Evolutionary conservation across 2,329 filamentous ascomycete species (phyloP), one percentile per base, ranked within the genome.

Genomic region (Lecanicillium sp.): DNA sequence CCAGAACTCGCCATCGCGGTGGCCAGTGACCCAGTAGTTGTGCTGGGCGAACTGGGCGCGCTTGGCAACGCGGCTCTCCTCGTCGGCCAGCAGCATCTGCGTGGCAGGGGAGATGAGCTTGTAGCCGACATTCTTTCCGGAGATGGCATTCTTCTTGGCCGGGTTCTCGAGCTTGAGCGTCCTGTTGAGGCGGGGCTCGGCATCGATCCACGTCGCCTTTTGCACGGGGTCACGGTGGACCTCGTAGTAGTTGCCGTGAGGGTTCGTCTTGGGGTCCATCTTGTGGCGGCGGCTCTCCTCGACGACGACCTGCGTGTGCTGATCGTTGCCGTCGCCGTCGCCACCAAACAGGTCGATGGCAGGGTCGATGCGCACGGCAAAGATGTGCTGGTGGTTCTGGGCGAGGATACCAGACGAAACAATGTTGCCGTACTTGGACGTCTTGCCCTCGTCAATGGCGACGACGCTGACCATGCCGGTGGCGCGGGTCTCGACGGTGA

Each of bases 301-400:
- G 8, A 64, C 53, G 0, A 62, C 55, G 5, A 80, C 57, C 0
- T 68, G 69, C 44, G 79, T 81, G 3, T 63, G 55, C 22, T 25
- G 22, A 6, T 25, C 11, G 50, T 49, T 71, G 48, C 17, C 68
- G 61, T 46, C 44, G 43, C 49, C 34, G 50, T 49, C 71, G 49
- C 17, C 68, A 61, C 46, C 47, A 45, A 49, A 63, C 18, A 46
- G 55, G 45, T 82, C 78, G 29, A 83, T 68, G 8, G 74, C 74
- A 0, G 80, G 79, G 47, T 86, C 80, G 35, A 85, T 73, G 1
- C 81, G 69, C 30, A 78, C 58, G 17, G 66, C 71, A 53, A 86
- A 84, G 31, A 85, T 68, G 58, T 86, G 81, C 53, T 86, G 81
- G 47, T 86, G 79, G 54, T 83, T 79, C 44, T 78, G 77, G 0